Base-by-base conservation (phyloP, 2,329 filamentous ascomycete genomes). In the Monilinia vaccinii-corymbosi region DNA sequence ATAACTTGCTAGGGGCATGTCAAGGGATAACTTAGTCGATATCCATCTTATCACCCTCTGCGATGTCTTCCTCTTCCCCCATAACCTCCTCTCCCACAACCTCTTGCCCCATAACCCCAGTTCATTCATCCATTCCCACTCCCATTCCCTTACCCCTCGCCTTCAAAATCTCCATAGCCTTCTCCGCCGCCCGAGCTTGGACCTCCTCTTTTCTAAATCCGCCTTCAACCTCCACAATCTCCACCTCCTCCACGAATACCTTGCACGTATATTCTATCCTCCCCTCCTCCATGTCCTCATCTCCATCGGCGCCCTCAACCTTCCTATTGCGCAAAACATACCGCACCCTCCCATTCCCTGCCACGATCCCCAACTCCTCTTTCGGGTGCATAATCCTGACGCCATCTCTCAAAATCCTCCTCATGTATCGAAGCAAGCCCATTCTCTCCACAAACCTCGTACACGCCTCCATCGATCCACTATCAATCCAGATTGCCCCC, bases 401-500 rank as follows among this genome's bases (percentile, higher is more conserved):
- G 0, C 73, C 68, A 3, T 81, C 80, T 0, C 81, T 74, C 61
- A 96, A 72, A 3, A 55, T 45, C 8, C 57, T 46, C 4, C 42
- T 36, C 64, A 52, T 47, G 34, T 83, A 83, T 0, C 74, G 70
- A 44, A 91, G 64, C 5, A 97, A 76, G 0, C 90, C 90, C 4
- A 91, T 74, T 0, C 76, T 74, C 48, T 81, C 78, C 0, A 90
- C 71, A 42, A 97, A 78, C 0, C 57, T 68, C 53, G 79, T 76
- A 67, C 90, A 95, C 0, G 71, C 71, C 0, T 75, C 75, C 16
- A 90, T 70, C 1, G 81, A 78, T 0, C 87, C 88, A 0, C 79
- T 88, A 71, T 97, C 94, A 23, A 96, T 77, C 77, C 88, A 97
- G 0, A 97, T 79, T 0, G 91, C 92, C 0, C 89, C 93, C 0